Evolutionary conservation across 164 flowering plant genomes (phyloP), one percentile per base, ranked within the genome.

Genomic region (Annona cherimola): DNA sequence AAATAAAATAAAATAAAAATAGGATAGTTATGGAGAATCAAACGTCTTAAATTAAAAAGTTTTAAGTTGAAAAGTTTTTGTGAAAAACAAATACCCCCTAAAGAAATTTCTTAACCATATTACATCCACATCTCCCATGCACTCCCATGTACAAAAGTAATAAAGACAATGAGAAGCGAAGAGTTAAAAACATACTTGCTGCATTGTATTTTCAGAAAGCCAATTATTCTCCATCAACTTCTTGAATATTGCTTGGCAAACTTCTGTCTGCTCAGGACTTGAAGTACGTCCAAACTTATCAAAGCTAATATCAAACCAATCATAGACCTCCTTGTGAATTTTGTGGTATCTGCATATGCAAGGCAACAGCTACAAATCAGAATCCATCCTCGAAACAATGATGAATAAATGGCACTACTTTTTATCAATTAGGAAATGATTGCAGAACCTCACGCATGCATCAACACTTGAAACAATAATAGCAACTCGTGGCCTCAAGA

Each of bases 231-330:
- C 95, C 83, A 84, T 61, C 63, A 94, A 70, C 63, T 87, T 89
- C 81, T 85, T 80, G 78, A 90, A 94, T 71, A 94, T 86, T 59
- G 89, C 87, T 79, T 92, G 98, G 81, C 97, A 90, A 73, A 86
- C 81, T 79, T 88, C 97, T 68, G 98, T 94, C 72, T 94, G 97
- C 76, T 92, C 84, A 3, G 96, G 96, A 57, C 82, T 74, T 63
- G 98, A 94, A 1, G 98, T 94, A 1, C 97, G 90, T n/a, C 97
- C 98, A 81, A 94, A 94, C 75, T 90, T 78, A 80, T 94, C 98
- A 73, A 92, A 94, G 74, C 90, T 86, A 60, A 94, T 92, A 69
- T 85, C 75, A 54, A 94, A 94, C 98, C 98, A 94, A 0, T 90
- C 69, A 71, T 94, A 92, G 1, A 92, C 91, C 60, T 90, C 87